Evolutionary conservation across 345 rosid species (phyloP).

Genomic region (Rhodamnia argentea): DNA sequence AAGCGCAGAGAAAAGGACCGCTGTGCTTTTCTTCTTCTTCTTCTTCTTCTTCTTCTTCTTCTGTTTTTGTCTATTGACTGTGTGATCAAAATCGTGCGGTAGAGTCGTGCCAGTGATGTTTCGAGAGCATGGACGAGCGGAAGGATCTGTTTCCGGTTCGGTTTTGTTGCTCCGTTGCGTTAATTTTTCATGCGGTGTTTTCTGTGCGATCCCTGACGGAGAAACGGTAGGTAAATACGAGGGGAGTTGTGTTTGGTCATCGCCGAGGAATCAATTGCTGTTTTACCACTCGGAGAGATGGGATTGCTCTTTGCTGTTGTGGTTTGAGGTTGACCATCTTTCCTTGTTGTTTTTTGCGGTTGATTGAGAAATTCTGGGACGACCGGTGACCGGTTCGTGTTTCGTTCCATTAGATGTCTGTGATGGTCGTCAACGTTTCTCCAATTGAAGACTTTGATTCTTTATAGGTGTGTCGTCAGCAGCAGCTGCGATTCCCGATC

Average conservation of each 20-base stretch:
- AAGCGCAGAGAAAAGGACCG: not conserved
- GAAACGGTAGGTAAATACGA: not conserved
- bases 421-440: not conserved
- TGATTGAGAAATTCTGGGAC: not conserved
- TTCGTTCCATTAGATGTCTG: not conserved
- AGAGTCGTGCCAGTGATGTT: not conserved
- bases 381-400: not conserved
- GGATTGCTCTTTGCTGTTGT: not conserved
- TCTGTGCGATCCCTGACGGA: not conserved
- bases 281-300: not conserved
- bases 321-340: not conserved
- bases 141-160: not conserved
- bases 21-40: not conserved
- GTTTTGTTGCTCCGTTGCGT: not conserved
- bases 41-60: too few relatives aligned
- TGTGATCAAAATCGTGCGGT: not conserved
- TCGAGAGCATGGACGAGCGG: not conserved
- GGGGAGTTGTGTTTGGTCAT: not conserved
- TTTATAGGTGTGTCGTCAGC: not conserved
- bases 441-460: not conserved
- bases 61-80: not conserved
- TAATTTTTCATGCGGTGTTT: not conserved
- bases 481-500: not conserved
- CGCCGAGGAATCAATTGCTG: not conserved
- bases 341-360: not conserved